Base-by-base conservation (phyloP, 1,284 basidiomycete genomes). In the Papiliotrema nemorosa region DNA sequence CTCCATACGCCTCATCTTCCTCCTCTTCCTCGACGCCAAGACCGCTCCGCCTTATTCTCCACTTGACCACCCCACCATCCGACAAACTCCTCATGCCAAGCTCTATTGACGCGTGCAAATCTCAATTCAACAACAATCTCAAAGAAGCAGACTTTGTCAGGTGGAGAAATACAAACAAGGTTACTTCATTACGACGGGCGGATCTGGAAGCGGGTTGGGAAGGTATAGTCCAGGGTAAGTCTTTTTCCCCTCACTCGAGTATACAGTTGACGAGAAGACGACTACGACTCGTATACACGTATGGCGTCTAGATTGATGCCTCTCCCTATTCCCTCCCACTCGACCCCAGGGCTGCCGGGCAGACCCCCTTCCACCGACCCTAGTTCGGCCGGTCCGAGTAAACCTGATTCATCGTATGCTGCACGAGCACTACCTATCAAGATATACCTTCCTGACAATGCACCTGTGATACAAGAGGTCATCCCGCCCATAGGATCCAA, bases 191-290 rank as follows among this genome's bases (percentile, higher is more conserved):
- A 39, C 77, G 90, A 49, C 88, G 90, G 70, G 83, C 81, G 26
- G 92, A 96, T 68, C 87, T 96, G 68, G 92, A 97, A 69, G 88
- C 86, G 0, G 82, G 94, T 49, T 97, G 92, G 92, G 89, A 94
- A 61, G 91, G 90, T 5, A 86, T 96, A 57, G 84, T 84, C 76
- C 85, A 90, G 67, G 87, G 90, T 91, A 66, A 74, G 87, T 55
- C 33, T 33, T 14, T 35, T 10, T 47, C 34, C 26, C 20, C 40
- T 40, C 33, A 49, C 25, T 49, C 27, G 9, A 20, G 7, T 41
- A 13, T 41, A n/a, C 18, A 42, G 36, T 26, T 48, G 27, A 33
- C 12, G 4, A 22, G 38, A 59, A 90, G 91, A 93, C 74, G 92
- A 94, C 71, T 97, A 93, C 67, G 92, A 97, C 60, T 84, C 91